phyloP scores from a whole-genome alignment of 1,139 yeast species.

The Diutina siamensis region DNA sequence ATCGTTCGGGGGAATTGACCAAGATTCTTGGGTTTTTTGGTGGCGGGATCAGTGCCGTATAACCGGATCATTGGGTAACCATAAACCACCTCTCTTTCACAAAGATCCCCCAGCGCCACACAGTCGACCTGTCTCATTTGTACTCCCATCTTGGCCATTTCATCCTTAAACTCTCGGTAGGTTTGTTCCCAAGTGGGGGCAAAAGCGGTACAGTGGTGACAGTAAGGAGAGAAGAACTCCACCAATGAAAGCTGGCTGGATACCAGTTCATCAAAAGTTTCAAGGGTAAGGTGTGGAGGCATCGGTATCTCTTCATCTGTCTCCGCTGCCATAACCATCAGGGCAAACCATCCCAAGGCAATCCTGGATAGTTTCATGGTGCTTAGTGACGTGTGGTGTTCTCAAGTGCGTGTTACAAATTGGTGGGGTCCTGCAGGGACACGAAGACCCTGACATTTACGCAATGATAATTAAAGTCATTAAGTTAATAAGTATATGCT shows the following conservation, averaged over 20 bases:
- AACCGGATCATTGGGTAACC: constrained; percentile 50
- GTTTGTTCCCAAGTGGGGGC: constrained; percentile 47
- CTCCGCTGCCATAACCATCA: not conserved
- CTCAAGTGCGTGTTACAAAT: not conserved
- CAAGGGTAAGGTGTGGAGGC: constrained; percentile 19
- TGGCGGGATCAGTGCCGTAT: constrained; percentile 36
- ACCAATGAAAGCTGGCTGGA: constrained; percentile 25
- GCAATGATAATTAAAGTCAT: too few relatives aligned
- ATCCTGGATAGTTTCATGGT: not conserved
- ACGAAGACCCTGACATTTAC: too few relatives aligned
- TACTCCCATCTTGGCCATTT: constrained; percentile 30
- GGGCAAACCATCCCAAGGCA: not conserved
- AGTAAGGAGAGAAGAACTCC: constrained; percentile 55
- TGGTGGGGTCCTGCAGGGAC: too few relatives aligned
- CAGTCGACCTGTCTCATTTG: constrained; percentile 64
- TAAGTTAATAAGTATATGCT: too few relatives aligned
- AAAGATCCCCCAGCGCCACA: constrained; percentile 59
- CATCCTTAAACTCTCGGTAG: constrained; percentile 27
- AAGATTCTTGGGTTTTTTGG: not conserved
- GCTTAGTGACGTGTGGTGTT: not conserved
- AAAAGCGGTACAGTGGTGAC: constrained; percentile 54
- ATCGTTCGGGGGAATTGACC: constrained; percentile 34
- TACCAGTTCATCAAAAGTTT: constrained; percentile 33
- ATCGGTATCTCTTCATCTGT: constrained; percentile 7
- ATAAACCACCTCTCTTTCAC: constrained; percentile 45